Evolutionary conservation across 345 rosid genomes (phyloP).

Genomic region (Brassica juncea): DNA sequence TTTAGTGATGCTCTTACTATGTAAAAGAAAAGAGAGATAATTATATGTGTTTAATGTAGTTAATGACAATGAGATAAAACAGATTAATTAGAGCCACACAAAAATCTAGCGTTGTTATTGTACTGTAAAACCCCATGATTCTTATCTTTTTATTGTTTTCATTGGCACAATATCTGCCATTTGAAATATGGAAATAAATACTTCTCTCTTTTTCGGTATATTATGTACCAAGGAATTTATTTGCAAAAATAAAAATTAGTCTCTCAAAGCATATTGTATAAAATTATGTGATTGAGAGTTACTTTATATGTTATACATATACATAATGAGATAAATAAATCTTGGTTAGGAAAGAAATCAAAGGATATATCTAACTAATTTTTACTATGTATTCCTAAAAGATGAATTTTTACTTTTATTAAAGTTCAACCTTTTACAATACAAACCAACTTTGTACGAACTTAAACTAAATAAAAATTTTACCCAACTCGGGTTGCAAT

Average conservation of each 20-base stretch:
- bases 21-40: background rate
- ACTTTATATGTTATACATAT: too few relatives aligned
- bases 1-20: background rate
- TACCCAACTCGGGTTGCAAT: background rate
- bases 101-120: background rate
- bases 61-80: background rate
- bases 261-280: too few relatives aligned
- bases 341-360: background rate
- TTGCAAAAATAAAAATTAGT: background rate
- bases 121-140: background rate
- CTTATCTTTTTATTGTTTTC: background rate
- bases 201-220: background rate
- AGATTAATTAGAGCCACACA: background rate
- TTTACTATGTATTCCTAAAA: background rate
- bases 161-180: background rate
- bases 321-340: background rate
- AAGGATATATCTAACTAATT: background rate
- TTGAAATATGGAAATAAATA: background rate
- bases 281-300: background rate
- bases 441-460: too few relatives aligned
- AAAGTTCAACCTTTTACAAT: background rate
- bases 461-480: background rate
- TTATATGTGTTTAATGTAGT: background rate
- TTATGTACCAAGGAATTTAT: background rate
- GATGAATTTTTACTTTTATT: background rate